Evolutionary conservation across 192 early-diverging fungal species (phyloP), one percentile per base, ranked within the genome.

Genomic region (Oehlia diaphana): DNA sequence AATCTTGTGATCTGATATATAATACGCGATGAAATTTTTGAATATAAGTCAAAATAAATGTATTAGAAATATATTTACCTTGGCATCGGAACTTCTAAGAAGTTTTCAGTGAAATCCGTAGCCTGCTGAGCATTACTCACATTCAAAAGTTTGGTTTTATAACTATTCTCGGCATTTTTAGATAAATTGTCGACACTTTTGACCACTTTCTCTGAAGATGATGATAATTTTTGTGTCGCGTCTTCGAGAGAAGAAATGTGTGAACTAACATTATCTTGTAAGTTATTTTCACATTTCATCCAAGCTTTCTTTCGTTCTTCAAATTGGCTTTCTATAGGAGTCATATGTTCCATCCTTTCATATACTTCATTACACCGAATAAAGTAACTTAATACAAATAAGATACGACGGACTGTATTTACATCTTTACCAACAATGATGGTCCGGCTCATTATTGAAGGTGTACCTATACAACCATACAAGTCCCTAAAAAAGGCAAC

Each of bases 281-380:
- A 31, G 28, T 28, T 50, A 19, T 31, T 50, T 19, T 63, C 35
- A 33, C n/a, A 16, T 21, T 26, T 63, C 35, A 31, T n/a, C 14
- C 9, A 28, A 26, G 23, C 21, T 28, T 44, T 50, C 19, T 23
- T 49, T 23, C 23, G 47, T 16, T 53, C 72, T 28, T 74, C 49
- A 0, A 39, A 23, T 31, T 61, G 33, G n/a, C 19, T 19, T 13
- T 61, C 42, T 33, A 33, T 19, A 1, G 75, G 63, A 16, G 53
- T 31, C 63, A 77, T 67, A n/a, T 77, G 37, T 42, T 77, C 75
- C 49, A 84, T 69, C 7, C 80, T 85, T 44, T 86, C 84, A 74
- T 85, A 90, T 6, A 90, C 87, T 79, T 90, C 89, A 62, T 88
- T 90, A 71, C 89, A 90, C 31, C 89, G 83, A 61, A 90, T 90